Evolutionary conservation across 768 basidiomycete genomes (phyloP), one percentile per base, ranked within the genome.

Genomic region (Cystobasidium onofrii): DNA sequence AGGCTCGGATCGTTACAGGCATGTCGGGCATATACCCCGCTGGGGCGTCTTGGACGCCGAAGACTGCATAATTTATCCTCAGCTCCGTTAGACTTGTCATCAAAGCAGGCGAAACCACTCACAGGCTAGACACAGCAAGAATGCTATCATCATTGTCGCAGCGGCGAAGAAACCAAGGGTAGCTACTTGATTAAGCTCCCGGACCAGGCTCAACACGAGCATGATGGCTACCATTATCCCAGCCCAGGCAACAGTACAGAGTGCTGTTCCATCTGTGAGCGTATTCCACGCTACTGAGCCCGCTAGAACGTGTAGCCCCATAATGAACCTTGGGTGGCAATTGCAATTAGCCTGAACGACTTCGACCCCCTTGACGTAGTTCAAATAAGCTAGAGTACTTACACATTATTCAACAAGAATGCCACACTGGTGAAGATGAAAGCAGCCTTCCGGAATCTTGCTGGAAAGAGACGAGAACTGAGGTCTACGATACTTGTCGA

Each of bases 301-400:
- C 23, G 85, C 84, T 10, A 85, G 80, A 73, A 83, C 83, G 33
- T 75, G 76, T 0, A 77, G 75, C 81, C 84, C 85, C 82, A 84
- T 84, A 46, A 85, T 85, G 79, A 85, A 85, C 23, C 83, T 84
- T 77, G 85, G 84, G 77, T 60, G 85, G n/a, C n/a, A n/a, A 79
- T 78, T 85, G 83, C 79, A 2, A 41, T 57, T 12, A 15, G 46
- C 15, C 4, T 20, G 46, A 50, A n/a, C 12, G 18, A 50, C 6
- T 17, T 12, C 46, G 3, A 50, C 46, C 20, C 3, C 3, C 9
- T 50, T 17, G 39, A 6, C 6, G 39, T 15, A 6, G 39, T 15
- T 39, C 18, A 13, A 39, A 18, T 39, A 36, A 74, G 60, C 9
- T 27, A 15, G 3, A 17, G 18, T 34, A 18, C 46, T 13, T 29